Evolutionary conservation across 2,329 filamentous ascomycete genomes (phyloP), one percentile per base, ranked within the genome.

Genomic region (Aspergillus sp.): DNA sequence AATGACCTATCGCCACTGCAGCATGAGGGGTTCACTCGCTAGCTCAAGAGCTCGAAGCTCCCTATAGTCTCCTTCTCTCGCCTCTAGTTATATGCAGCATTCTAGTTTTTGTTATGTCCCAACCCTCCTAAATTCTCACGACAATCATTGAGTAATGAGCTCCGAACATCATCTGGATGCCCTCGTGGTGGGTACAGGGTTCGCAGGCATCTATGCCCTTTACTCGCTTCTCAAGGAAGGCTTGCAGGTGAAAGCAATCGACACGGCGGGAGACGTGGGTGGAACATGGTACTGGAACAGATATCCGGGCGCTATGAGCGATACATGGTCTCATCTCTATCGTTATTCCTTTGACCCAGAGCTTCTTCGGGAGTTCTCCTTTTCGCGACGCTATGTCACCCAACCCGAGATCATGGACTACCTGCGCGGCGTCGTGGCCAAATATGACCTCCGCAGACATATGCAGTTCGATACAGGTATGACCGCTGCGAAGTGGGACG

Each of bases 101-200:
- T 24, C 22, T 24, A 7, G 22, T 24, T n/a, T n/a, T n/a, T n/a
- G n/a, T n/a, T n/a, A 7, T 24, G 22, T 7, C 22, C 22, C 22
- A 24, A 24, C 7, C 22, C 22, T 24, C 22, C 4, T 24, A 4
- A 3, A 24, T 7, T 24, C 22, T 7, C 22, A 24, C 22, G 22
- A 24, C 7, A 24, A 24, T 7, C 7, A 3, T 24, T 24, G 22
- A 7, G 7, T 24, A 3, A 36, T 36, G 33, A 14, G 4, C 4
- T 16, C 3, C 11, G 33, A 36, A 36, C 33, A 36, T 36, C 33
- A 53, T 36, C 49, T 50, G 22, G 74, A 77, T 55, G 71, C 76
- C 42, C 64, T 77, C 20, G 74, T 78, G 38, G 73, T 77, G 26
- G 75, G 75, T 16, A 75, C 72, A 11, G 75, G 75, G 56, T 70